Conservation (phyloP, 176 grass and related monocot species). For the Phoenix dactylifera region DNA sequence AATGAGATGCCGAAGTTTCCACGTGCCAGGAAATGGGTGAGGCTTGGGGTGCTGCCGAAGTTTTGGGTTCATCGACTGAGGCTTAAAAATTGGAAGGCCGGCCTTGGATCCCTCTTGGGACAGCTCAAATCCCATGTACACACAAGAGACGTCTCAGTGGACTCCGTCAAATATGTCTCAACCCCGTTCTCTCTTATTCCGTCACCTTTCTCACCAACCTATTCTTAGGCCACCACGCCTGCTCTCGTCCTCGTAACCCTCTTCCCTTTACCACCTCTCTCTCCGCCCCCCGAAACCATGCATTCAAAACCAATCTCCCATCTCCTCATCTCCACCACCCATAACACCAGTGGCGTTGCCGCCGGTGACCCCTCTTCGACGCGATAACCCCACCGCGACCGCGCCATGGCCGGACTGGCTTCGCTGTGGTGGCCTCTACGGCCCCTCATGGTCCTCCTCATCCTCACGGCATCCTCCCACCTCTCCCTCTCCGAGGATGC, state of each 20-base stretch:
- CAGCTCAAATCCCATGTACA: constrained; percentile 5
- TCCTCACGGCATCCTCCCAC: constrained; percentile 11
- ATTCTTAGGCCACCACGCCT: constrained; percentile 44
- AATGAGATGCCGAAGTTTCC: too few species aligned
- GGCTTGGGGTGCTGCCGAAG: background rate
- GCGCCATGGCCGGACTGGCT: constrained; percentile 49
- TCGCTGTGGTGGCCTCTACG: constrained; percentile 27
- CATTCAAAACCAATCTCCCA: constrained; percentile 21
- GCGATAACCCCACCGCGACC: background rate
- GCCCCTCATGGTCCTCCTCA: background rate
- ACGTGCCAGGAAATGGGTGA: background rate
- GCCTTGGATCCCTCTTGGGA: constrained; percentile 7
- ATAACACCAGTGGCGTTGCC: background rate
- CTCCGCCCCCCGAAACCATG: constrained; percentile 15
- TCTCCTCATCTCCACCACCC: constrained; percentile 4
- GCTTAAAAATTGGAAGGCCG: background rate
- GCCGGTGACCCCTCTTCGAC: constrained; percentile 7
- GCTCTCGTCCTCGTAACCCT: constrained; percentile 17
- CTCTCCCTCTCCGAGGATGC: background rate
- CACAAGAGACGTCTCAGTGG: constrained; percentile 1
- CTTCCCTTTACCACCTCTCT: constrained; percentile 9
- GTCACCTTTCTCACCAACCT: constrained; percentile 8
- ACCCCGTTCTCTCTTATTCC: background rate
- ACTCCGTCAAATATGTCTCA: constrained; percentile 1
- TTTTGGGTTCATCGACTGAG: background rate